Evolutionary conservation across 2,329 filamentous ascomycete genomes (phyloP).

Genomic region (Microdochium nivale): DNA sequence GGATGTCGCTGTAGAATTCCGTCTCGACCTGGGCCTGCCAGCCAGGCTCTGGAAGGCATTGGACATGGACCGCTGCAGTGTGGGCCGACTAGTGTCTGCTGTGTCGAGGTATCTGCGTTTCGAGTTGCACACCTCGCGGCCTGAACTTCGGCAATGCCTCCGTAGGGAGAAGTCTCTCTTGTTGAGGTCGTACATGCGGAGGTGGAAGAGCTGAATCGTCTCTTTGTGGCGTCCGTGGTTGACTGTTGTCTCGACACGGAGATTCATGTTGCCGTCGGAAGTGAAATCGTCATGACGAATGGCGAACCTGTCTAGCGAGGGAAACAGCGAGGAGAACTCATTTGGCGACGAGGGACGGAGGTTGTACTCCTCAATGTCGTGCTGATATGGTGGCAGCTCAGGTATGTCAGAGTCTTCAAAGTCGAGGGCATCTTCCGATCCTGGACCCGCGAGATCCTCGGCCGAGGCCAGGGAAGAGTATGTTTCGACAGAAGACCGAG

Average conservation of each 20-base stretch:
- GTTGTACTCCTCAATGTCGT: constrained; percentile 54
- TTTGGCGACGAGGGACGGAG: constrained; percentile 70
- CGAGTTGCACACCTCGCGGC: constrained; percentile 84
- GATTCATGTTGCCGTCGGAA: constrained; percentile 90
- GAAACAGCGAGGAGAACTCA: constrained; percentile 79
- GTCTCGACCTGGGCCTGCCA: constrained; percentile 24
- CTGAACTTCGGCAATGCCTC: constrained; percentile 86
- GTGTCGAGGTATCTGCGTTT: constrained; percentile 60
- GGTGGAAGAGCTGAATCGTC: constrained; percentile 74
- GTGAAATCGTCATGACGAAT: constrained; percentile 90
- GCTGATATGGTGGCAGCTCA: constrained; percentile 48
- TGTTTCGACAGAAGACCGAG: constrained; percentile 62
- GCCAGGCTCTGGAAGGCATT: constrained; percentile 39
- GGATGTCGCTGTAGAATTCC: constrained; percentile 24
- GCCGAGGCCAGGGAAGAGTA: constrained; percentile 66
- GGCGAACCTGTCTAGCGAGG: constrained; percentile 69
- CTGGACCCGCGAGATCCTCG: constrained; percentile 38
- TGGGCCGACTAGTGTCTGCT: constrained; percentile 25
- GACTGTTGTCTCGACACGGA: constrained; percentile 76
- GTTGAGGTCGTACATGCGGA: constrained; percentile 87
- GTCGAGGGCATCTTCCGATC: constrained; percentile 24
- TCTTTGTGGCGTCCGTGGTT: constrained; percentile 52
- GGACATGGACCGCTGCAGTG: constrained; percentile 36
- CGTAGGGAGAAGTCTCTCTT: constrained; percentile 83
- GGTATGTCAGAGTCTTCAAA: constrained; percentile 30